phyloP scores from a whole-genome alignment of 441 rosid genomes.

The Populus hybrid region DNA sequence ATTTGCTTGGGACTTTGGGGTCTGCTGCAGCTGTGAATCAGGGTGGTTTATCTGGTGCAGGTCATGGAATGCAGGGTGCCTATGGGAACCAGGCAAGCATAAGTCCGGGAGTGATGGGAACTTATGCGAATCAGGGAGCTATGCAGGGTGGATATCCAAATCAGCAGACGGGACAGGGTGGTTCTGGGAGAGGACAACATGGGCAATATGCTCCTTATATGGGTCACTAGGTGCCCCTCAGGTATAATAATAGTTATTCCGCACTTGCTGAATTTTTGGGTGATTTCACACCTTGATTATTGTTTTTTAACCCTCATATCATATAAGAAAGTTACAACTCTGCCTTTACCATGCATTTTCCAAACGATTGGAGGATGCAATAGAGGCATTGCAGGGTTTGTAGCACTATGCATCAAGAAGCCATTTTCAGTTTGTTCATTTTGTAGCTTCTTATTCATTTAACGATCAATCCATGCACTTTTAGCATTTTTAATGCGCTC shows the following conservation, averaged over 20 bases:
- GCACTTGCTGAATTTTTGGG: background rate
- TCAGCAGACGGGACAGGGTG: slow-evolving; percentile 38
- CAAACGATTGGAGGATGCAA: background rate
- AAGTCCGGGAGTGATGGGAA: slow-evolving; percentile 40
- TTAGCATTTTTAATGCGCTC: background rate
- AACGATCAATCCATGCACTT: background rate
- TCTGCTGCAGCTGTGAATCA: slow-evolving; percentile 44
- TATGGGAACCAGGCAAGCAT: slow-evolving; percentile 46
- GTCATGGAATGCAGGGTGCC: slow-evolving; percentile 28
- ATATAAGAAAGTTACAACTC: background rate
- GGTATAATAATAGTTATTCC: background rate
- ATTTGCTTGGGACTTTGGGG: slow-evolving; percentile 59
- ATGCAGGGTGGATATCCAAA: slow-evolving; percentile 32
- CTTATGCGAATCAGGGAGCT: slow-evolving; percentile 39
- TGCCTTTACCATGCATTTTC: background rate
- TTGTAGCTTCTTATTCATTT: background rate
- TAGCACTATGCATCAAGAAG: background rate
- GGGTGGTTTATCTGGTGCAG: slow-evolving; percentile 41
- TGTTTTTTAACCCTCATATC: background rate
- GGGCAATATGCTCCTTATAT: slow-evolving; percentile 36
- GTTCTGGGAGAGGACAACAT: slow-evolving; percentile 30
- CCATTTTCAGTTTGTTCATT: background rate
- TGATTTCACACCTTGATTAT: too few species aligned
- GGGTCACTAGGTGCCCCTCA: slow-evolving; percentile 28
- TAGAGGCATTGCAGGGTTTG: background rate